phyloP scores from a whole-genome alignment of 2,329 filamentous ascomycete genomes.

The Colletotrichum chlorophyti region DNA sequence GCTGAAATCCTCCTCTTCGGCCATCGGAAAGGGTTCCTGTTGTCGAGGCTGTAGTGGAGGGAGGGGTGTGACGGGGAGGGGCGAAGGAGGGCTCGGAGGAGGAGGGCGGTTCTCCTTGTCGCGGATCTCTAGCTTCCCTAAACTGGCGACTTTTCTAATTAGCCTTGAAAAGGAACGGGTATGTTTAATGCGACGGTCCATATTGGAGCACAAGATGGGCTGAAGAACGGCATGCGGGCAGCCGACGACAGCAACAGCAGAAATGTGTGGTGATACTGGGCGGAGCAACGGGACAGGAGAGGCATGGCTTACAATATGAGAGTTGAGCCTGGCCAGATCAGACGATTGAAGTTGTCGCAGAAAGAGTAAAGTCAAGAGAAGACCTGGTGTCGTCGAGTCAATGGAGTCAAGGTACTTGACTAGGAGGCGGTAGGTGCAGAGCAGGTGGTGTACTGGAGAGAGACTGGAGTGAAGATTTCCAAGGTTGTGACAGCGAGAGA shows the following conservation, averaged over 20 bases:
- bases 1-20: constrained; percentile 86
- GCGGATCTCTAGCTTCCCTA: constrained; percentile 10
- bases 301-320: constrained; percentile 14
- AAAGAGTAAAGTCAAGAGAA: background rate
- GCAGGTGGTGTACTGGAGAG: background rate
- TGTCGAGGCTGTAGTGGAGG: background rate
- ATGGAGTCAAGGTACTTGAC: background rate
- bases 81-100: background rate
- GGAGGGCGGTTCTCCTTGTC: constrained; percentile 9
- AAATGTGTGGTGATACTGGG: constrained; percentile 1
- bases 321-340: background rate
- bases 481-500: background rate
- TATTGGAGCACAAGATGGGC: background rate
- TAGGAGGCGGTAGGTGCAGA: background rate
- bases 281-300: too few relatives aligned
- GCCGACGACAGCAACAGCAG: constrained; percentile 1
- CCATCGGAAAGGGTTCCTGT: constrained; percentile 59
- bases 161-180: constrained; percentile 24
- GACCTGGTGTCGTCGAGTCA: background rate
- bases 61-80: background rate
- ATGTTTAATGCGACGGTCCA: constrained; percentile 21
- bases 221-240: constrained; percentile 1
- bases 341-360: constrained; percentile 18
- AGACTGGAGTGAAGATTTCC: background rate
- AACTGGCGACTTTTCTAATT: constrained; percentile 22